phyloP scores from a whole-genome alignment of 2,329 filamentous ascomycete genomes.

The Achaetomium macrosporum region DNA sequence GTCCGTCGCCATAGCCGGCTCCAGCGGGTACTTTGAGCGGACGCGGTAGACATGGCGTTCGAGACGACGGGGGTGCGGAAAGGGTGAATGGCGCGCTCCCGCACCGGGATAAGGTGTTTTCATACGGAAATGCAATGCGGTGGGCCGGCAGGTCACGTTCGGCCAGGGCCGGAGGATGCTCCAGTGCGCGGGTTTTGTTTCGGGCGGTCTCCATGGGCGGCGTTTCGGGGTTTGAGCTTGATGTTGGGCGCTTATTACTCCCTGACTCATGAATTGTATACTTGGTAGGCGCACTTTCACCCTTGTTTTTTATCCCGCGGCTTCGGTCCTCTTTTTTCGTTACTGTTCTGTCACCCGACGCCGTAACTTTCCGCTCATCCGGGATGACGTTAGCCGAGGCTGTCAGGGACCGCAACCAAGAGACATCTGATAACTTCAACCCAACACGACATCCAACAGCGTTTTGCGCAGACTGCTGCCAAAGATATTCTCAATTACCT shows the following conservation, averaged over 20 bases:
- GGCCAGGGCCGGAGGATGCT: not conserved
- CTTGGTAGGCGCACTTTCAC: not conserved
- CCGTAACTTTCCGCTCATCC: constrained; percentile 10
- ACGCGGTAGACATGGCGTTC: constrained; percentile 53
- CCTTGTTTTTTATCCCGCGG: not conserved
- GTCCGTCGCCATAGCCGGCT: constrained; percentile 84
- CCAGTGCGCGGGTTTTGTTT: not conserved
- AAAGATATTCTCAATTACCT: too few relatives aligned
- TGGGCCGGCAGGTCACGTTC: constrained; percentile 2
- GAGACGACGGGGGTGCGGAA: not conserved
- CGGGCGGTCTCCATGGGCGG: constrained; percentile 6
- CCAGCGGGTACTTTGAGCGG: constrained; percentile 86
- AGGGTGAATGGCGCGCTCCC: not conserved
- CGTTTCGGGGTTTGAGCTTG: constrained; percentile 12
- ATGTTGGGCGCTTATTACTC: constrained; percentile 3
- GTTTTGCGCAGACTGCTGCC: too few relatives aligned
- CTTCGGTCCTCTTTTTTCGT: too few relatives aligned
- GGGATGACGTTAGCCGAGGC: constrained; percentile 16
- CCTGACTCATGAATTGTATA: constrained; percentile 3
- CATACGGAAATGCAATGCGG: not conserved
- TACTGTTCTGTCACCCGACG: constrained; percentile 2
- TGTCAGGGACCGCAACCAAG: constrained; percentile 24
- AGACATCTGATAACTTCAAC: constrained; percentile 31
- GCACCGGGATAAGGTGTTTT: constrained; percentile 1
- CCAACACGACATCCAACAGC: not conserved